phyloP scores from a whole-genome alignment of 1,139 yeast species.

The Blastobotrys serpentis region DNA sequence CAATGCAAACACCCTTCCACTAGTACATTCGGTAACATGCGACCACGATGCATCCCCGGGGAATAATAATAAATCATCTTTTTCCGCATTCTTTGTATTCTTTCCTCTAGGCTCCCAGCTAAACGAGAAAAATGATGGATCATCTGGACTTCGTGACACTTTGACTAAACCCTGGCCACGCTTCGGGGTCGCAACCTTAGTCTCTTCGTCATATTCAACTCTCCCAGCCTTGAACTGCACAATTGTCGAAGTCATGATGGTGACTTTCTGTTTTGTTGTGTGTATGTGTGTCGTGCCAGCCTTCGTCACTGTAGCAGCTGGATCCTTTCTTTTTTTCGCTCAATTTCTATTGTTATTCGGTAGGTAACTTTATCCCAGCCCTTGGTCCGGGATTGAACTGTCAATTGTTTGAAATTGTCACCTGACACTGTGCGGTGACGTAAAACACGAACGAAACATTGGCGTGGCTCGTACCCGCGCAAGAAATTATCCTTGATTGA shows the following conservation, averaged over 20 bases:
- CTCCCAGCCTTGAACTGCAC: conserved; percentile 81
- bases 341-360: too few species aligned
- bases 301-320: too few species aligned
- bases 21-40: conserved; percentile 67
- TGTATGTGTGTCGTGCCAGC: not conserved
- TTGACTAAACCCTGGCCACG: conserved; percentile 74
- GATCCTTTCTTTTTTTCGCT: too few species aligned
- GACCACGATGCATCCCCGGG: conserved; percentile 93
- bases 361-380: too few species aligned
- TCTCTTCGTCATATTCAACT: conserved; percentile 68
- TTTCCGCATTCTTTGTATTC: conserved; percentile 26
- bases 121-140: conserved; percentile 52
- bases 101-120: conserved; percentile 59
- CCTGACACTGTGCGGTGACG: too few species aligned
- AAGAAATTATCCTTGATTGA: too few species aligned
- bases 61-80: conserved; percentile 73
- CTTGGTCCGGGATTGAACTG: too few species aligned
- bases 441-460: too few species aligned
- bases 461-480: too few species aligned
- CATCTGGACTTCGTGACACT: conserved; percentile 64
- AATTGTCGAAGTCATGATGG: conserved; percentile 23
- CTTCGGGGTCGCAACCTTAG: conserved; percentile 70
- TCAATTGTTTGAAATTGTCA: too few species aligned
- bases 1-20: conserved; percentile 84
- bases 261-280: not conserved